Evolutionary conservation across 306 rosid genomes (phyloP).

Genomic region (Comarum palustre): DNA sequence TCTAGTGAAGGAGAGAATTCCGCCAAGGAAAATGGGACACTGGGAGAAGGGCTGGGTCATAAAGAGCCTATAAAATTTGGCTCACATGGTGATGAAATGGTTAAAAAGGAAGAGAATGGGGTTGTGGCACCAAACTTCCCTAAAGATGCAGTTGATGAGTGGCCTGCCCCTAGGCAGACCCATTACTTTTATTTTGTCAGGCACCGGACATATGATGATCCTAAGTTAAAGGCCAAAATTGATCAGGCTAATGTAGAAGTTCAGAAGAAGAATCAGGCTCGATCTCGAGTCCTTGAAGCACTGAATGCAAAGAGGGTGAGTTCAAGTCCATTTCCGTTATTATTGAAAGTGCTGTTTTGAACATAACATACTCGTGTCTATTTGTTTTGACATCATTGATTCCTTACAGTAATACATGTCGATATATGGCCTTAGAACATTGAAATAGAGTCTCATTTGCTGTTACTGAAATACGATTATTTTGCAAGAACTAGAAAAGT

Average conservation of each 20-base stretch:
- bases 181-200: conserved; percentile 65
- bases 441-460: neutral
- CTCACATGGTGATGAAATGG: conserved; percentile 78
- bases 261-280: conserved; percentile 66
- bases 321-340: conserved; percentile 17
- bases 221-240: conserved; percentile 57
- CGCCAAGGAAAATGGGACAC: conserved; percentile 56
- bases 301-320: conserved; percentile 92
- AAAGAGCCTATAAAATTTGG: conserved; percentile 70
- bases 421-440: neutral
- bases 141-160: conserved; percentile 73
- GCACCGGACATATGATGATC: conserved; percentile 70
- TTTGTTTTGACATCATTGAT: neutral
- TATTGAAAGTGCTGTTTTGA: neutral
- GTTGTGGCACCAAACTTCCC: conserved; percentile 49
- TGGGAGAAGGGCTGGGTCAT: conserved; percentile 43
- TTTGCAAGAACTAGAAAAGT: neutral
- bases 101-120: conserved; percentile 44
- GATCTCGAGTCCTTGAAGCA: conserved; percentile 63
- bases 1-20: conserved; percentile 44
- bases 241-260: conserved; percentile 63
- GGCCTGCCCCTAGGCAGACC: conserved; percentile 95
- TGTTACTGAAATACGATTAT: neutral
- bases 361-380: neutral
- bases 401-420: neutral